Percentiles rank a stretch among this genome's conserved stretches.
Conservation (phyloP, 352 stramenopile genomes). For the Pythium periplocum region DNA sequence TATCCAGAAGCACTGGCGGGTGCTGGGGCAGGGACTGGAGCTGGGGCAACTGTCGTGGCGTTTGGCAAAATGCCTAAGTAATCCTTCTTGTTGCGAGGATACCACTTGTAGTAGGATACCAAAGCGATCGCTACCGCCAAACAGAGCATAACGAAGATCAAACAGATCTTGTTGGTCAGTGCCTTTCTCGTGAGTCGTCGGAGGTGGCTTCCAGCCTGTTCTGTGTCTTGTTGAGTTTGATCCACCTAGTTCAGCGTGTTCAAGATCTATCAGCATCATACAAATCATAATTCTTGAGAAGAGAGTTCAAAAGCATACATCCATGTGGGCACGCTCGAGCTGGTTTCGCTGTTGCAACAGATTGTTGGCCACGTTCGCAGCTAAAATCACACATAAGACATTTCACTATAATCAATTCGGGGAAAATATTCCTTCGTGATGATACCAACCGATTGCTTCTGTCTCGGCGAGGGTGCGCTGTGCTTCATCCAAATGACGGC, state of each 20-base stretch:
- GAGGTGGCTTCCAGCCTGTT: constrained; percentile 51
- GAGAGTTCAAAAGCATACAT: constrained; percentile 23
- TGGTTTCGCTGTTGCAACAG: constrained; percentile 64
- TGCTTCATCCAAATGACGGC: constrained; percentile 62
- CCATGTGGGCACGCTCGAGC: constrained; percentile 50
- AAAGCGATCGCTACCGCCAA: constrained; percentile 46
- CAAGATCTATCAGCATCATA: neutral
- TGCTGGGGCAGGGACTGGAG: neutral
- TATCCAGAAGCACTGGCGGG: no score
- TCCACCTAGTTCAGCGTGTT: constrained; percentile 26
- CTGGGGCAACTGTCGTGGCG: constrained; percentile 4
- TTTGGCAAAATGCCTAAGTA: constrained; percentile 44
- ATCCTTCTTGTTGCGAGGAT: constrained; percentile 65
- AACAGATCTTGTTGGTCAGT: constrained; percentile 50
- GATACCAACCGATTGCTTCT: constrained; percentile 52
- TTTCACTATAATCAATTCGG: neutral
- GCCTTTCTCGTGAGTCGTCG: constrained; percentile 52
- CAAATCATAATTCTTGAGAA: neutral
- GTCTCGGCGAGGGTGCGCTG: constrained; percentile 70
- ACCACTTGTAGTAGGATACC: constrained; percentile 80
- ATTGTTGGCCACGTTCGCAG: constrained; percentile 65
- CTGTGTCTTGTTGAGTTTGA: constrained; percentile 58
- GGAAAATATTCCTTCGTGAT: neutral
- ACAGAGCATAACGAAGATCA: constrained; percentile 56
- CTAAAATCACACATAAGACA: constrained; percentile 16